Conservation (phyloP, 2,329 filamentous ascomycete genomes). For the Ceratocystis variospora region DNA sequence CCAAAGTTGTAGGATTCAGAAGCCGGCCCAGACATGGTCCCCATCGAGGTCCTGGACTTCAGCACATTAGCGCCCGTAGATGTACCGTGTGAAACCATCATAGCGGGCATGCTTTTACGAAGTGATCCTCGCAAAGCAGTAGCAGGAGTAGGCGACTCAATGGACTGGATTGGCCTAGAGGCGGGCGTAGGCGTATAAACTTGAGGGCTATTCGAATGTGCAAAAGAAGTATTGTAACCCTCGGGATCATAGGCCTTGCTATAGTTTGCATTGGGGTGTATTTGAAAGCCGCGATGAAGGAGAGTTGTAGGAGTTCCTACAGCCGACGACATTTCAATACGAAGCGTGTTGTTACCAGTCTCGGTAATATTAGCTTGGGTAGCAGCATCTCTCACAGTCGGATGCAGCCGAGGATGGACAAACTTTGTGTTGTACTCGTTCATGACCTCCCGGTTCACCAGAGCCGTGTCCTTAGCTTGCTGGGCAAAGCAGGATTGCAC, state of each 20-base stretch:
- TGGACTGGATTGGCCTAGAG: constrained; percentile 6
- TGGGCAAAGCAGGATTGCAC: constrained; percentile 64
- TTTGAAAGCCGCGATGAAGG: constrained; percentile 63
- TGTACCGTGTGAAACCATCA: constrained; percentile 13
- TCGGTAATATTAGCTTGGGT: constrained; percentile 55
- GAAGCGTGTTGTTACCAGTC: constrained; percentile 29
- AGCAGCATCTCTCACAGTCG: constrained; percentile 60
- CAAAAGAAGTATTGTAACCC: constrained; percentile 21
- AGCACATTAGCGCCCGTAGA: constrained; percentile 6
- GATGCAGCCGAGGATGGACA: constrained; percentile 79
- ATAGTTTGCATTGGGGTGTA: constrained; percentile 74
- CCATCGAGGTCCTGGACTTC: constrained; percentile 7
- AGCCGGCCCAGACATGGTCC: neutral
- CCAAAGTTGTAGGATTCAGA: constrained; percentile 34
- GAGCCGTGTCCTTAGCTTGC: constrained; percentile 67
- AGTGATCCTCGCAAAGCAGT: neutral
- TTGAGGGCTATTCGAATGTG: constrained; percentile 30
- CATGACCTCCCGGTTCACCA: constrained; percentile 84
- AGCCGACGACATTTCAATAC: constrained; percentile 24
- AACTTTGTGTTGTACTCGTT: constrained; percentile 94
- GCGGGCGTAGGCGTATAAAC: constrained; percentile 26
- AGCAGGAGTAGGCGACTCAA: constrained; percentile 9
- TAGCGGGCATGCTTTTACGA: constrained; percentile 13
- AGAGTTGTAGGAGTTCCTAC: constrained; percentile 43
- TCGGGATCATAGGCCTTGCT: constrained; percentile 58